Base-by-base conservation (phyloP, 2,329 filamentous ascomycete species). In the Sphaerostilbella broomeana region DNA sequence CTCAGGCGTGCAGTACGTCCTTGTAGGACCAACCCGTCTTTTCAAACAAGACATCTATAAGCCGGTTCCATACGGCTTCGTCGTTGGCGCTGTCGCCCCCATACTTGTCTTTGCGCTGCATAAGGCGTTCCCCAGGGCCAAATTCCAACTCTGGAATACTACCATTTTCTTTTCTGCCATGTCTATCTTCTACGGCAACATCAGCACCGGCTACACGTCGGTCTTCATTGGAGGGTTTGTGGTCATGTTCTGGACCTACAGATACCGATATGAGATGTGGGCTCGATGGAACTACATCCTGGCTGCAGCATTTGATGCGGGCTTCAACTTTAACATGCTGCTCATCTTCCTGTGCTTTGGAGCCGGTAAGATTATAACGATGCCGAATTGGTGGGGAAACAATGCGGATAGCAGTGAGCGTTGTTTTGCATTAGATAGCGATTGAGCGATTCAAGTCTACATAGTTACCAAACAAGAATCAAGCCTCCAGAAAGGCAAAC, bases 371-470 rank as follows among this genome's bases (percentile, higher is more conserved):
- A 63, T 74, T 21, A 58, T 78, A 6, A 62, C 57, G 12, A 79
- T 79, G 75, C 74, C 75, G n/a, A 53, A 75, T 44, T 80, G 77
- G 77, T 80, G 75, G 74, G 76, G 76, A 0, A 80, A 80, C 49
- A 70, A 77, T 47, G 64, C 57, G 19, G 59, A 64, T 13, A 73
- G 61, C 38, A 69, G 71, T 29, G 76, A 80, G 57, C 63, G 75
- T 38, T 80, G 76, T 52, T 80, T 79, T 63, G 71, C 72, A 3
- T 45, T 75, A 25, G 19, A 34, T 21, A 35, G 39, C 21, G 30
- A 40, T 18, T 42, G 39, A 32, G 32, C 33, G 13, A 27, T 25
- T 32, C 8, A 33, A 18, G n/a, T n/a, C n/a, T n/a, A n/a, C n/a
- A n/a, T n/a, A n/a, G n/a, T n/a, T n/a, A n/a, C n/a, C n/a, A n/a